Base-by-base conservation (phyloP, 441 rosid genomes). In the Monsonia emarginata region DNA sequence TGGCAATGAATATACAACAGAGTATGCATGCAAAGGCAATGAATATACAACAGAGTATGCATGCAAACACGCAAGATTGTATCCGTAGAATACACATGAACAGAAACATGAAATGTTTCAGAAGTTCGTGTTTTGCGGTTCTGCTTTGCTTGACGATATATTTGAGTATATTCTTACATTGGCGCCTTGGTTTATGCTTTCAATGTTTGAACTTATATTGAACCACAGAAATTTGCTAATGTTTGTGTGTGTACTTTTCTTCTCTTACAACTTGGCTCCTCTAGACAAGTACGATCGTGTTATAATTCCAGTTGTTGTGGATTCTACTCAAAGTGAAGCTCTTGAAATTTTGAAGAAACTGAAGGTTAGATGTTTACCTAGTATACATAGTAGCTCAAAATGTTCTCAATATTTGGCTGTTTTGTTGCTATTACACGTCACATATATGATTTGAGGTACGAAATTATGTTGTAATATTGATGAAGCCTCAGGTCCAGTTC, bases 261-360 rank as follows among this genome's bases (percentile, higher is more conserved):
- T 21, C 57, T 22, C 46, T 24, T 36, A 61, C 24, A 1, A 18
- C 74, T 73, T 74, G 80, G 86, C 70, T 36, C 63, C 80, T 52
- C 19, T 52, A 0, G 57, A 66, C 48, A 86, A 79, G 69, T 44
- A 69, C 61, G 81, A 80, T 62, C 72, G 64, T 67, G 72, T 84
- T 71, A 56, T 73, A 18, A 58, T 72, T 40, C 72, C 79, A 18
- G 77, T 82, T 69, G 66, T 73, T 6, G 76, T 81, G 72, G 97
- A 93, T 81, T 76, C 88, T 40, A 70, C 88, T 61, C 96, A 93
- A 81, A 81, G 81, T 81, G 95, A 88, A 80, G 87, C 96, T 66
- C 61, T 88, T 42, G 73, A 75, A 1, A 79, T 80, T 75, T 76
- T 92, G 61, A 86, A 88, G 82, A 88, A 85, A 72, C 84, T 88